Percentiles rank a stretch among this genome's conserved stretches.
These are phyloP conservation scores for Sisymbrium irio DNA, from an alignment of 345 rosid genomes.

Conservation along the genomic window DNA sequence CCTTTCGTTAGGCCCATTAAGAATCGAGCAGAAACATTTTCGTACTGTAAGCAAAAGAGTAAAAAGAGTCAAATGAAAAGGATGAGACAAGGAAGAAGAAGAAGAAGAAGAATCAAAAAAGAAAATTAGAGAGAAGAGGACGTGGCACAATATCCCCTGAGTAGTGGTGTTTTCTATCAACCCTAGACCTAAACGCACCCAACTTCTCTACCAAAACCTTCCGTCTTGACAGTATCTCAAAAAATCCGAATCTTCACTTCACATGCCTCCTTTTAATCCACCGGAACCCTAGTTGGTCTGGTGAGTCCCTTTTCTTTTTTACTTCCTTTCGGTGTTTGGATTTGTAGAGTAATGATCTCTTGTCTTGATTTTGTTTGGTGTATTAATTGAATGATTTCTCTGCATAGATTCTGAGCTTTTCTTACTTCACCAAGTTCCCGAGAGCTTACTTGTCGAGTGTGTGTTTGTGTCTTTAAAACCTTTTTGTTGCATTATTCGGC, in stretches of 20 bases:
- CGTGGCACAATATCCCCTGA: slow-evolving; percentile 1
- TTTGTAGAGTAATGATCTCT: background rate
- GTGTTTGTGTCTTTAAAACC: background rate
- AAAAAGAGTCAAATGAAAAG: too few relatives aligned
- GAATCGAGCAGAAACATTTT: too few relatives aligned
- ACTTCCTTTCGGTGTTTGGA: background rate
- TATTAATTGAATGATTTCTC: background rate
- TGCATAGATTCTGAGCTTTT: background rate
- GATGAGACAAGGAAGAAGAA: background rate
- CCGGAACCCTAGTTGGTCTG: background rate
- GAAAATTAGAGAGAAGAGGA: background rate
- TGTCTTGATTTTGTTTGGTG: background rate
- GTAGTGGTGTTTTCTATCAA: background rate
- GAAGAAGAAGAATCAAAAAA: background rate
- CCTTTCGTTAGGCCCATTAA: too few relatives aligned
- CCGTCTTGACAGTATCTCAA: background rate
- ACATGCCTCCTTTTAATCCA: background rate
- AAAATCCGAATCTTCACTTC: background rate
- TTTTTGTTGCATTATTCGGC: background rate
- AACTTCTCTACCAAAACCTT: background rate
- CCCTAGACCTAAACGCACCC: slow-evolving; percentile 7
- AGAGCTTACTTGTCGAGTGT: too few relatives aligned
- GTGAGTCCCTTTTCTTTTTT: background rate
- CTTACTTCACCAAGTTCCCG: too few relatives aligned
- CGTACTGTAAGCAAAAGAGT: too few relatives aligned